Conservation (phyloP, 2,329 filamentous ascomycete genomes). For the Alternaria arborescens region DNA sequence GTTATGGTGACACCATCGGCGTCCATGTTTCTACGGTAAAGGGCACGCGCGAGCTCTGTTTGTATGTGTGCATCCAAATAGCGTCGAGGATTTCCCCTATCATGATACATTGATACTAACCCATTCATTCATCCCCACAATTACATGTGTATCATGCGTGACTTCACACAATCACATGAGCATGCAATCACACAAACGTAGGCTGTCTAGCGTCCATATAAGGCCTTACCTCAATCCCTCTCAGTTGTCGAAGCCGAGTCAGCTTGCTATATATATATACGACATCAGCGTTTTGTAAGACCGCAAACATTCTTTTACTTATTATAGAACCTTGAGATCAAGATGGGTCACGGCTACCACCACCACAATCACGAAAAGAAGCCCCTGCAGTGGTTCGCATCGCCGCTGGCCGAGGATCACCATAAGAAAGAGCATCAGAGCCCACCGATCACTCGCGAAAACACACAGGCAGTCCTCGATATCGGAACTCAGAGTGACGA, state of each 20-base stretch:
- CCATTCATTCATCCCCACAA: background rate
- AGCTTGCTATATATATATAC: background rate
- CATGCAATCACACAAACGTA: background rate
- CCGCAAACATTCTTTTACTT: background rate
- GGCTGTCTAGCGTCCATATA: background rate
- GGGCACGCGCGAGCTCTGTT: background rate
- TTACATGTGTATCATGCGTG: background rate
- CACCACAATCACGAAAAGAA: slow-evolving; percentile 4
- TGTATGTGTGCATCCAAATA: background rate
- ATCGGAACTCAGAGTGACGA: background rate
- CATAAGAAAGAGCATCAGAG: background rate
- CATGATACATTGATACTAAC: background rate
- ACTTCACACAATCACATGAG: background rate
- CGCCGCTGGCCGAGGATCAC: background rate
- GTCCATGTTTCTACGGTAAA: background rate
- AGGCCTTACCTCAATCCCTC: background rate
- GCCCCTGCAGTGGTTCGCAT: slow-evolving; percentile 5
- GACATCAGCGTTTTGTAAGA: background rate
- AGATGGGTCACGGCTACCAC: slow-evolving; percentile 1
- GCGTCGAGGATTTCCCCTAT: background rate
- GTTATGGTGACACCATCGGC: background rate
- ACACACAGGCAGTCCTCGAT: background rate
- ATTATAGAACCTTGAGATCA: background rate
- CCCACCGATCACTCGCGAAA: background rate
- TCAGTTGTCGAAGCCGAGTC: background rate